Conservation (phyloP, 2,329 filamentous ascomycete genomes). For the Apiospora rasikravindrae region DNA sequence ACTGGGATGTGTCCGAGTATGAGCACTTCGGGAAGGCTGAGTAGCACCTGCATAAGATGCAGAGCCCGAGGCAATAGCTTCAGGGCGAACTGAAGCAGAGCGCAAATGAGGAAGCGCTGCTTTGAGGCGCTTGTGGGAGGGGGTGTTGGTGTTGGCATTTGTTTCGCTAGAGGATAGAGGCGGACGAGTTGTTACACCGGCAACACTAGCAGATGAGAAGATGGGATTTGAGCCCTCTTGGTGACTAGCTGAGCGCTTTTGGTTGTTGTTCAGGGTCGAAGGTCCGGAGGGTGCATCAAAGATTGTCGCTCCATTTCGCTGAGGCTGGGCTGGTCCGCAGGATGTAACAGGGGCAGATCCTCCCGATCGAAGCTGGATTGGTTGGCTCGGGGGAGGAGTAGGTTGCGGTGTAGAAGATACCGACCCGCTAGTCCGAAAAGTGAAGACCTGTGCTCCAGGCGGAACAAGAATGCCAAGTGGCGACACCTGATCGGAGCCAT, state of each 20-base stretch:
- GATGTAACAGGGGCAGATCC: too few relatives aligned
- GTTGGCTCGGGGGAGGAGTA: neutral
- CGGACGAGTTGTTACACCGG: neutral
- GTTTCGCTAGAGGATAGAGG: neutral
- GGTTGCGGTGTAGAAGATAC: neutral
- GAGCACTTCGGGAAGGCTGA: neutral
- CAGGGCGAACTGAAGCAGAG: neutral
- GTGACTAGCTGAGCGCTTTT: neutral
- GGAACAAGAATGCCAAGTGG: neutral
- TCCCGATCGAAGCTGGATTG: neutral
- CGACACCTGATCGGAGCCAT: neutral
- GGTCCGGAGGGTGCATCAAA: neutral
- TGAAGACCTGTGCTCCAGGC: neutral
- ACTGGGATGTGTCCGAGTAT: neutral
- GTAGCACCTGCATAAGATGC: too few relatives aligned
- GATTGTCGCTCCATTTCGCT: neutral
- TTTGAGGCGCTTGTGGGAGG: neutral
- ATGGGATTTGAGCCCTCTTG: neutral
- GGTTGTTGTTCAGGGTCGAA: neutral
- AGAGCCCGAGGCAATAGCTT: neutral
- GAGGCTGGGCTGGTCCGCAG: neutral
- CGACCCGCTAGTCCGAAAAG: neutral
- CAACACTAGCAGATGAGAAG: neutral
- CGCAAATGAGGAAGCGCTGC: neutral
- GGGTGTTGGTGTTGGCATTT: neutral